Percentiles rank a stretch among this genome's conserved stretches.
These are phyloP conservation scores for Hanseniaspora clermontiae DNA, from an alignment of 805 yeast species.

Conservation along the genomic window DNA sequence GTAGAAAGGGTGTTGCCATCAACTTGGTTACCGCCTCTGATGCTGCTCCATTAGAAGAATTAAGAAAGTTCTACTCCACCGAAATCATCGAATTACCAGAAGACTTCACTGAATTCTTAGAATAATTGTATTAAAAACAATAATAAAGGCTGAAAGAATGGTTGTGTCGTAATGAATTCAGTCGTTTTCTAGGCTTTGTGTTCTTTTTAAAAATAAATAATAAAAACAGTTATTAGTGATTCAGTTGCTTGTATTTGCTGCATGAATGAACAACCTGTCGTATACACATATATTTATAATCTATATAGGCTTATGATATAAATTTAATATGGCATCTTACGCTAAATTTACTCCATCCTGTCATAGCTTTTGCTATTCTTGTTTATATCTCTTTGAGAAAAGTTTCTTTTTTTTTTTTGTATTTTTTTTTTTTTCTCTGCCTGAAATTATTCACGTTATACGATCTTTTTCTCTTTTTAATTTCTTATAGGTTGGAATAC, in stretches of 20 bases:
- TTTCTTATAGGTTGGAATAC: too few species aligned
- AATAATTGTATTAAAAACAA: constrained; percentile 7
- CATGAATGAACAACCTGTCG: constrained; percentile 1
- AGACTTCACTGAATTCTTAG: constrained; percentile 42
- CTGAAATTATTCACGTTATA: not conserved
- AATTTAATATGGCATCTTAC: constrained; percentile 2
- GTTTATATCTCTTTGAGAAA: not conserved
- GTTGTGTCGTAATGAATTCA: constrained; percentile 1
- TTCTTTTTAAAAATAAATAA: not conserved
- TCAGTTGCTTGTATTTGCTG: not conserved
- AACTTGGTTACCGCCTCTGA: constrained; percentile 82
- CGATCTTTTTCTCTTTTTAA: too few species aligned
- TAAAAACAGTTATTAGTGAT: not conserved
- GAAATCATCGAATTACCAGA: constrained; percentile 71
- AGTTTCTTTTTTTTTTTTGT: not conserved
- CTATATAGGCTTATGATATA: constrained; percentile 7
- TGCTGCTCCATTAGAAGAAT: constrained; percentile 55
- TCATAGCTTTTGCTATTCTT: too few species aligned
- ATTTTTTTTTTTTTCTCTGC: not conserved
- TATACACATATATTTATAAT: constrained; percentile 3
- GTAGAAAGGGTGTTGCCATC: constrained; percentile 96
- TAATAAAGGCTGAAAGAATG: too few species aligned
- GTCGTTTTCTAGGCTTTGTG: not conserved
- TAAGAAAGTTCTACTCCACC: constrained; percentile 61
- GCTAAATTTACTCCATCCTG: not conserved